Evolutionary conservation across 1,139 yeast genomes (phyloP), one percentile per base, ranked within the genome.

Genomic region (Zygosaccharomyces pseudobailii): DNA sequence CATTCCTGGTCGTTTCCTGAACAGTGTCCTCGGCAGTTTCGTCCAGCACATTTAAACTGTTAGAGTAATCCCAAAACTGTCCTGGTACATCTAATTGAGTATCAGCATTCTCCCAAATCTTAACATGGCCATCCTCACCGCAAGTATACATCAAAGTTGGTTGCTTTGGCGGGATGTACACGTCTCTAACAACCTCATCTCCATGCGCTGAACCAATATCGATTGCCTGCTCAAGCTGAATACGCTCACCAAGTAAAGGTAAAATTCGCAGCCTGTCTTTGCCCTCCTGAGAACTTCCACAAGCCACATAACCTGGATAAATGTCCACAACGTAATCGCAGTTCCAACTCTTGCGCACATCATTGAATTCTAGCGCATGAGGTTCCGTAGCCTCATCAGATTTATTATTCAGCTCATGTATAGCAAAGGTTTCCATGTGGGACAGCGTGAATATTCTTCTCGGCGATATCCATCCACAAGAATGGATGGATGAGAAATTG

Each of bases 351-450:
- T 70, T 67, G 53, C 98, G 74, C 1, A 90, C 71, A 62, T 92
- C 98, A 1, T 96, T 96, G 56, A 84, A 74, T 31, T 84, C 92
- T 1, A 67, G 52, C 1, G 86, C 84, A 33, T 73, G 72, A 0
- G 86, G 83, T 47, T 82, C 88, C 4, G 68, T 74, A 34, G 66
- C 61, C 6, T 70, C 74, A 42, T 83, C 89, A 3, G 68, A 57
- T 25, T 61, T 64, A 58, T 79, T 80, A 53, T 86, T 83, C 55
- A 89, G 70, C 57, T 84, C 85, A 65, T 84, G 85, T 48, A 90
- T 75, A 5, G 87, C 78, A 55, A 90, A 75, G 0, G 97, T 89
- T 62, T 92, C 98, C 94, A 90, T 89, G 60, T 94, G 97, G 0
- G 96, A 83, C 42, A 92, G 70, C 0, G 90, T 84, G 44, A 78